phyloP scores from a whole-genome alignment of 176 grass and related monocot species.

The Poa pratensis region DNA sequence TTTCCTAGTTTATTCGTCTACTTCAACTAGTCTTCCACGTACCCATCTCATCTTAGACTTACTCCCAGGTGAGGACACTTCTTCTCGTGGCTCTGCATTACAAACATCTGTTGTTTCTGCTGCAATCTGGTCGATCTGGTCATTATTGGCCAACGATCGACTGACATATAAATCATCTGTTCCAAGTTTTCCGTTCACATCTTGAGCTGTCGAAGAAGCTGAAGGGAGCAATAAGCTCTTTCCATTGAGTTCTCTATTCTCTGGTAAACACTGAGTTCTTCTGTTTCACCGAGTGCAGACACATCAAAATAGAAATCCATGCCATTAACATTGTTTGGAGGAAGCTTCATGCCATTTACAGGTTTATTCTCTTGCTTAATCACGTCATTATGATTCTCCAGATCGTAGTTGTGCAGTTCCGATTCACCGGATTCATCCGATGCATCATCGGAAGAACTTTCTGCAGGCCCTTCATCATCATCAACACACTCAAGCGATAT shows the following conservation, averaged over 20 bases:
- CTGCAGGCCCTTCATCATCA: slow-evolving; percentile 23
- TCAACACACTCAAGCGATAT: slow-evolving; percentile 52
- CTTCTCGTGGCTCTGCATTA: neutral
- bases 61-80: slow-evolving; percentile 10
- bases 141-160: slow-evolving; percentile 34
- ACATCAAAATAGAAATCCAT: slow-evolving; percentile 46
- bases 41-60: slow-evolving; percentile 68
- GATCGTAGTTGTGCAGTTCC: neutral
- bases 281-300: slow-evolving; percentile 35
- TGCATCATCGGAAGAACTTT: slow-evolving; percentile 40
- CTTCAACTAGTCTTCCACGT: slow-evolving; percentile 59
- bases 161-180: slow-evolving; percentile 28
- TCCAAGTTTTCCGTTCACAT: slow-evolving; percentile 43
- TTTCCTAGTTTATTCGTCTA: slow-evolving; percentile 28
- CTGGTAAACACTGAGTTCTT: slow-evolving; percentile 37
- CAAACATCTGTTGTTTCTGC: slow-evolving; percentile 36
- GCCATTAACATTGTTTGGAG: slow-evolving; percentile 36
- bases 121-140: neutral
- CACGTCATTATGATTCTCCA: slow-evolving; percentile 28
- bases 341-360: slow-evolving; percentile 56
- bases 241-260: slow-evolving; percentile 50
- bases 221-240: slow-evolving; percentile 53
- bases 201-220: slow-evolving; percentile 39
- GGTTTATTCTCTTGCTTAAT: slow-evolving; percentile 41
- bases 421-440: slow-evolving; percentile 32